phyloP scores from a whole-genome alignment of 225 moss, liverwort and hornwort species.

The Climacium dendroides region DNA sequence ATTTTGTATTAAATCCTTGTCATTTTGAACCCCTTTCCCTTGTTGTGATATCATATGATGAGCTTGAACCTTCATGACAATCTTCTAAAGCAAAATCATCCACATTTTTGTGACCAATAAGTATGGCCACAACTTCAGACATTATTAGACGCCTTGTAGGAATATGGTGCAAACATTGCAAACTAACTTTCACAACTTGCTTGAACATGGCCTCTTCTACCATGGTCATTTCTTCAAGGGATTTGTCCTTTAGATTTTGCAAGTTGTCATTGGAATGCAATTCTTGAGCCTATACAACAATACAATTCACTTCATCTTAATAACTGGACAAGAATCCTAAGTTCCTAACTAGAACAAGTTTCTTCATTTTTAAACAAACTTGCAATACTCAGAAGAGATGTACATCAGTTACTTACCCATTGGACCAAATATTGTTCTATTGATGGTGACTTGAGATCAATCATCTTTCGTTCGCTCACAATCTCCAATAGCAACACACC shows the following conservation, averaged over 20 bases:
- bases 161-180: background rate
- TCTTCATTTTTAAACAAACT: background rate
- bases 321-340: background rate
- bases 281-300: background rate
- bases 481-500: background rate
- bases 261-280: background rate
- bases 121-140: background rate
- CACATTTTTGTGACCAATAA: background rate
- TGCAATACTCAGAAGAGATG: background rate
- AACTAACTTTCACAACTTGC: background rate
- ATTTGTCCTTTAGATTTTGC: background rate
- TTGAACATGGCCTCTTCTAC: background rate
- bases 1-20: too few relatives aligned
- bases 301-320: background rate
- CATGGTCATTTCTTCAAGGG: background rate
- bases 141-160: background rate
- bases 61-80: background rate
- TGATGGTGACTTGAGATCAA: background rate
- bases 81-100: background rate
- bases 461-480: background rate
- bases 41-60: too few relatives aligned
- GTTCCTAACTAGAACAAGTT: accelerated
- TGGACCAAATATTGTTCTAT: background rate
- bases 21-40: too few relatives aligned
- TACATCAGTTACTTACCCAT: background rate